Evolutionary conservation across 73 alveolate genomes (phyloP).

Genomic region (Strombidium stylifer): DNA sequence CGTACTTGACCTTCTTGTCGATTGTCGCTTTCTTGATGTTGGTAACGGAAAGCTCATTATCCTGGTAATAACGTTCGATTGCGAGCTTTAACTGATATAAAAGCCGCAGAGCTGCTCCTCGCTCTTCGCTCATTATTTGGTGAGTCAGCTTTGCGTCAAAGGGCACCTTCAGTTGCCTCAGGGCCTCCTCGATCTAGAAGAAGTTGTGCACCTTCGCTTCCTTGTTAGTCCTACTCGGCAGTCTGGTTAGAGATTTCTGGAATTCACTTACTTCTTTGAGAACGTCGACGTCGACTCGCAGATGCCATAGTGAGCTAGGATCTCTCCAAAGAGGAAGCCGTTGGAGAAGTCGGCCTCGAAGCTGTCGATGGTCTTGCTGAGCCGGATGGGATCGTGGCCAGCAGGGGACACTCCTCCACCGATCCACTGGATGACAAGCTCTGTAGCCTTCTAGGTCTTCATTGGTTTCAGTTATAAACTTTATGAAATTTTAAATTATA

Average conservation of each 20-base stretch:
- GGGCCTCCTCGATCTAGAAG: constrained; percentile 24
- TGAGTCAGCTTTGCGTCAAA: constrained; percentile 51
- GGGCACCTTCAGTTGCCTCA: constrained; percentile 41
- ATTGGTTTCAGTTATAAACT: too few species aligned
- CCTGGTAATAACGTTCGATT: not conserved
- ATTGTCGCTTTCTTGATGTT: not conserved
- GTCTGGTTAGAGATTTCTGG: not conserved
- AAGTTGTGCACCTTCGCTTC: constrained; percentile 52
- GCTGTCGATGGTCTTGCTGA: constrained; percentile 80
- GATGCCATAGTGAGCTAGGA: constrained; percentile 87
- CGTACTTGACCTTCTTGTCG: constrained; percentile 8
- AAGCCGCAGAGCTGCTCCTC: constrained; percentile 66
- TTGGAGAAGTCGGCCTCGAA: constrained; percentile 96
- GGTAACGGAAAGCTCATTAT: constrained; percentile 6
- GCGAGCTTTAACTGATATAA: constrained; percentile 48
- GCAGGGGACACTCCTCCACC: too few species aligned
- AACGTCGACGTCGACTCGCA: constrained; percentile 78
- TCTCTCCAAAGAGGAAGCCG: constrained; percentile 96
- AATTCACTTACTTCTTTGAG: constrained; percentile 70
- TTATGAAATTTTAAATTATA: too few species aligned
- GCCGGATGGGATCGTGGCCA: too few species aligned
- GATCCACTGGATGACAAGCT: constrained; percentile 68
- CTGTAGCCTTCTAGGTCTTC: constrained; percentile 25
- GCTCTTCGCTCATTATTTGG: constrained; percentile 57
- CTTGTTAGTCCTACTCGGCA: constrained; percentile 17